phyloP scores from a whole-genome alignment of 129 eudicot genomes.

The Rutidosis leptorrhynchoides region DNA sequence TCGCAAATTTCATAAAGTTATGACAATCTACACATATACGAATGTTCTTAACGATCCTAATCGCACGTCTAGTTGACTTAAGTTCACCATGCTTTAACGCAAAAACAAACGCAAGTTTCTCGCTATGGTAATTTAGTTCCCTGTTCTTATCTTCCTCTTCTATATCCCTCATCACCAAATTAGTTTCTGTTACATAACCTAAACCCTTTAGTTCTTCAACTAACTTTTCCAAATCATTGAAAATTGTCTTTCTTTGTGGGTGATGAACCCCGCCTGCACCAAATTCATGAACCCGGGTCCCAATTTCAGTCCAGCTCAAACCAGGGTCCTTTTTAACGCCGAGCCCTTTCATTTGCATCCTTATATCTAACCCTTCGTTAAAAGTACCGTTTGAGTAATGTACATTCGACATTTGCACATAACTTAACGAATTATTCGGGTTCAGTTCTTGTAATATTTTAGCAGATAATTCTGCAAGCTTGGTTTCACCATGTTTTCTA shows the following conservation, averaged over 20 bases:
- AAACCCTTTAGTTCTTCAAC: conserved; percentile 40
- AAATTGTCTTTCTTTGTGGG: conserved; percentile 48
- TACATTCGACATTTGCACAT: conserved; percentile 61
- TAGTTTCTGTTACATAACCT: conserved; percentile 69
- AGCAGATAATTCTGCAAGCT: conserved; percentile 51
- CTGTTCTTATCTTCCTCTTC: conserved; percentile 74
- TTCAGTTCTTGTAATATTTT: conserved; percentile 51
- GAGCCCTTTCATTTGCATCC: conserved; percentile 52
- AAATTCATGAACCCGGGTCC: conserved; percentile 63
- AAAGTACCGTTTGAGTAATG: conserved; percentile 56
- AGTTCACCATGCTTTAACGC: conserved; percentile 38
- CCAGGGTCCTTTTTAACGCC: conserved; percentile 80
- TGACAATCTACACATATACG: conserved; percentile 80
- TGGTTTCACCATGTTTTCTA: conserved; percentile 57
- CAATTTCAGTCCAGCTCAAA: conserved; percentile 77
- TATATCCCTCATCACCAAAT: conserved; percentile 50
- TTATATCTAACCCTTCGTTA: conserved; percentile 42
- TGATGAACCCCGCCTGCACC: conserved; percentile 63
- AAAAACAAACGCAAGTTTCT: conserved; percentile 70
- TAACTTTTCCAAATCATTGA: conserved; percentile 37
- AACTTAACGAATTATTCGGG: conserved; percentile 66
- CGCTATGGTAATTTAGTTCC: conserved; percentile 66
- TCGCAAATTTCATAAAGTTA: conserved; percentile 62
- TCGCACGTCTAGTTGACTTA: conserved; percentile 23
- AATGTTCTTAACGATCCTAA: conserved; percentile 67